Conservation (phyloP, 345 rosid genomes). For the Eucalyptus marginata region DNA sequence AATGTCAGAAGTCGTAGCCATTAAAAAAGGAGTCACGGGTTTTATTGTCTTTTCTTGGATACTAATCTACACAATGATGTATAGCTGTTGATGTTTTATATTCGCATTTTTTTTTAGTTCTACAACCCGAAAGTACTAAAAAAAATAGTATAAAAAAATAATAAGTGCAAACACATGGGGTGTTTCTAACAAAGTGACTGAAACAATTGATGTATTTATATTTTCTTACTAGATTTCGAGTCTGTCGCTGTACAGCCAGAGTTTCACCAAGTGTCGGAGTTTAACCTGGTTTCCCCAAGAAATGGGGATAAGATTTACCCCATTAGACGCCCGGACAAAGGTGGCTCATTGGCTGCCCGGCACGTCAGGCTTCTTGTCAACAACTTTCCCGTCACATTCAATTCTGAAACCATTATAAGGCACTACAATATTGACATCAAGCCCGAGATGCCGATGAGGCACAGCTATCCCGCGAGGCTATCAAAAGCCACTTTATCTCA, state of each 20-base stretch:
- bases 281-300: not conserved
- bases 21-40: no score
- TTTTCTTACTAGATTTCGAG: not conserved
- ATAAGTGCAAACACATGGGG: not conserved
- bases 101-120: not conserved
- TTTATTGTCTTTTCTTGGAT: no score
- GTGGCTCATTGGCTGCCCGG: constrained; percentile 27
- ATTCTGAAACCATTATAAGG: constrained; percentile 24
- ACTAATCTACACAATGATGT: not conserved
- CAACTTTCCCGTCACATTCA: constrained; percentile 49
- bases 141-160: no score
- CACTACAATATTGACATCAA: constrained; percentile 67
- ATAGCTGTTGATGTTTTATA: not conserved
- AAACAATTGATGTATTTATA: not conserved
- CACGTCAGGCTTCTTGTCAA: constrained; percentile 38
- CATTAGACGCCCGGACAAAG: constrained; percentile 50
- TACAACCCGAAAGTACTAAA: not conserved
- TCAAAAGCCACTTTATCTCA: constrained; percentile 26
- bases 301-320: constrained; percentile 7
- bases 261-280: not conserved
- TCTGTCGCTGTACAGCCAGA: not conserved
- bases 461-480: constrained; percentile 21
- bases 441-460: constrained; percentile 12
- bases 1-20: not conserved
- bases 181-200: not conserved